phyloP scores from a whole-genome alignment of 1,139 yeast species.

The Geotrichum aggregatum region DNA sequence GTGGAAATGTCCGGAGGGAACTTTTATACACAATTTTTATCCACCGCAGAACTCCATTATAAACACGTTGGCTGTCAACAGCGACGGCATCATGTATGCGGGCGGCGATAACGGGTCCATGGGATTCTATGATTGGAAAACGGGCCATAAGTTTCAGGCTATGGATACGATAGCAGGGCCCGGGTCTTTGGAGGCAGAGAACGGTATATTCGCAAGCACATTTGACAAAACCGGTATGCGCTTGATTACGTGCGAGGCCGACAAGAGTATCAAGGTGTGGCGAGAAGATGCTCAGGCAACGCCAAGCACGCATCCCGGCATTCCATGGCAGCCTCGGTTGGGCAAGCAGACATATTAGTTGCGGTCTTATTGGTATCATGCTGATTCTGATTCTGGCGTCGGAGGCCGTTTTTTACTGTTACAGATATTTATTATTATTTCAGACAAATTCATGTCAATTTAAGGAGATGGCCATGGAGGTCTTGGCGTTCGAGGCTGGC shows the following conservation, averaged over 20 bases:
- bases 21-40: conserved; percentile 53
- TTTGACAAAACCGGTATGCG: conserved; percentile 81
- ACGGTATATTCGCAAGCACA: conserved; percentile 64
- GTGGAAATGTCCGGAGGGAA: conserved; percentile 80
- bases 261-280: conserved; percentile 87
- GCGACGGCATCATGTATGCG: conserved; percentile 65
- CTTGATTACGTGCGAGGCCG: conserved; percentile 82
- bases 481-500: no score
- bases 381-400: no score
- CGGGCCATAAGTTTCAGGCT: conserved; percentile 60
- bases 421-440: not conserved
- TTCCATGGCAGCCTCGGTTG: conserved; percentile 44
- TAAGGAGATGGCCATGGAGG: no score
- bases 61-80: conserved; percentile 64
- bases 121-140: conserved; percentile 72
- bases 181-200: conserved; percentile 64
- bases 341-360: conserved; percentile 13
- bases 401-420: no score
- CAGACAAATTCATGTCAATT: no score
- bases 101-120: conserved; percentile 83
- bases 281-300: conserved; percentile 50
- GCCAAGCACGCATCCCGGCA: conserved; percentile 46
- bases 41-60: conserved; percentile 51
- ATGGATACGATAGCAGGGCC: conserved; percentile 55
- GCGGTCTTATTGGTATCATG: no score